Evolutionary conservation across 352 stramenopile genomes (phyloP).

Genomic region (Hyaloperonospora arabidopsidis): DNA sequence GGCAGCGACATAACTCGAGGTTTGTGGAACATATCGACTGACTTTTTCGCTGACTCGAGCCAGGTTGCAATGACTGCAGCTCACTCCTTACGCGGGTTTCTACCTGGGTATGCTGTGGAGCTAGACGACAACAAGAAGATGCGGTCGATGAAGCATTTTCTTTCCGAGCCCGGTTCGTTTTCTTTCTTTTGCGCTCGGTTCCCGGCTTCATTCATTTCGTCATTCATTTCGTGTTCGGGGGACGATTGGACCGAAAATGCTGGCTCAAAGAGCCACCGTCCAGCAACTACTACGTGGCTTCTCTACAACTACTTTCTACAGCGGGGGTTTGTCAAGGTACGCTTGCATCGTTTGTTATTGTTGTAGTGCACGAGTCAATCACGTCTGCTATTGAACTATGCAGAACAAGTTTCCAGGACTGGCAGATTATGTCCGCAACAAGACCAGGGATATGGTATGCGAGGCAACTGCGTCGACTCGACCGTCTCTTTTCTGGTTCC

Average conservation of each 20-base stretch:
- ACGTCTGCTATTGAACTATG: conserved; percentile 5
- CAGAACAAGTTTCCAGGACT: conserved; percentile 74
- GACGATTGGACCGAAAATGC: conserved; percentile 1
- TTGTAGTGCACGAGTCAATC: neutral
- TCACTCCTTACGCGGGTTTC: conserved; percentile 47
- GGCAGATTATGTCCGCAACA: conserved; percentile 66
- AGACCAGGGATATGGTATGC: conserved; percentile 63
- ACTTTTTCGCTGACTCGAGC: conserved; percentile 51
- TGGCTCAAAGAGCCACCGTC: conserved; percentile 1
- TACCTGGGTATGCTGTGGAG: conserved; percentile 48
- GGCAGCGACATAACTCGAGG: conserved; percentile 28
- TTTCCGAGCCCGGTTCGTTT: conserved; percentile 50
- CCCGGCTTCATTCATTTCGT: conserved; percentile 50
- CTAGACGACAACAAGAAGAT: conserved; percentile 50
- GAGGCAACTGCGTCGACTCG: conserved; percentile 14
- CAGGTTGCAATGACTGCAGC: conserved; percentile 17
- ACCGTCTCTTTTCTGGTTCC: conserved; percentile 7
- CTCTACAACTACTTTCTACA: conserved; percentile 79
- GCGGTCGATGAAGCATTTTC: conserved; percentile 59
- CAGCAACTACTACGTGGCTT: conserved; percentile 27
- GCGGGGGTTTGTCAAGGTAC: conserved; percentile 57
- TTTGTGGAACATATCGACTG: conserved; percentile 56
- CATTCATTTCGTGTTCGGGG: conserved; percentile 50
- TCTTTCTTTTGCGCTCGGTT: conserved; percentile 70
- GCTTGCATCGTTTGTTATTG: conserved; percentile 6